Evolutionary conservation across 257 asterid species (phyloP), one percentile per base, ranked within the genome.

Genomic region (Linderniella brevidens): DNA sequence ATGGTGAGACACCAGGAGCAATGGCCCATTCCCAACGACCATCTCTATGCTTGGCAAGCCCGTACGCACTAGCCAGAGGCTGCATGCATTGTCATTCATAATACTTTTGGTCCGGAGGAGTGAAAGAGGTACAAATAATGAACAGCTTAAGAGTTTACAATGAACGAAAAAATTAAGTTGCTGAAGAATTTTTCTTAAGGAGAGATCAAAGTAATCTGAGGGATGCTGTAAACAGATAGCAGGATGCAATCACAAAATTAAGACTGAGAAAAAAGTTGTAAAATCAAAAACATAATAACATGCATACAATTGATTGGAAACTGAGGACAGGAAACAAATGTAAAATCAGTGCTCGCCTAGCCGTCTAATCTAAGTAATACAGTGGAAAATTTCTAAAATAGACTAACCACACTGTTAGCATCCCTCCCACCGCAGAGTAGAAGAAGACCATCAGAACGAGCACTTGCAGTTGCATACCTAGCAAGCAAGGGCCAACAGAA

Each of bases 21-120:
- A 92, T 92, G 63, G 99, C 99, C 99, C 99, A 92, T 68, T 92
- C 99, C 99, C 99, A 92, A 37, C 99, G 94, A 62, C 99, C 99
- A 79, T 92, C 99, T 69, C 94, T 86, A 66, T 92, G 96, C 69
- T 92, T 92, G 32, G 99, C 99, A 29, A 92, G 96, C 32, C 99
- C 99, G 66, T 82, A 92, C 50, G 99, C 99, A 69, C 99, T 79
- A 55, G 94, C 85, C 36, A 86, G 68, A 11, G 99, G 95, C 99
- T 90, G 78, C 72, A 70, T 35, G 56, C 6, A 25, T 25, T 25
- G 3, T 25, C 32, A 25, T 25, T 25, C 32, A 25, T 25, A 25
- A 25, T 25, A 25, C 32, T 2, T 43, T 40, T 55, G 9, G 35
- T 14, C 49, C 46, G 47, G 25, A 51, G 39, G 6, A 62, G 59